A percentile compares a stretch with the other conserved stretches of the same genome.
These are phyloP conservation scores for Parietichytrium sp. DNA, from an alignment of 108 stramenopile species.

Conservation along the genomic window DNA sequence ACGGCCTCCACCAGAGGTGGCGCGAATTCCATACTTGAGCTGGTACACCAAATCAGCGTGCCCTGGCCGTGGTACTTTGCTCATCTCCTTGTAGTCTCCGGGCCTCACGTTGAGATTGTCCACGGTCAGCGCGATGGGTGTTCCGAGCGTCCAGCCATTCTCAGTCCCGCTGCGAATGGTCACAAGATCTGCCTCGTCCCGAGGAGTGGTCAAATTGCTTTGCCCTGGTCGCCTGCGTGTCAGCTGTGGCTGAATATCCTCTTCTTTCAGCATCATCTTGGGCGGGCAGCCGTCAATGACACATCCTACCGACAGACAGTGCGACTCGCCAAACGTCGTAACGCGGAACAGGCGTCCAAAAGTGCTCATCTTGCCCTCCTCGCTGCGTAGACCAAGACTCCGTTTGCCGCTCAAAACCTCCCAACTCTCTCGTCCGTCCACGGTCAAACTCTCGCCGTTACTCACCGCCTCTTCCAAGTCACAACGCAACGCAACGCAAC, in stretches of 20 bases:
- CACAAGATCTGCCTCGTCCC: conserved; percentile 89
- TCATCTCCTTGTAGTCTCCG: conserved; percentile 90
- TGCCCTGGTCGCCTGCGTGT: conserved; percentile 90
- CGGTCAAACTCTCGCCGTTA: no score
- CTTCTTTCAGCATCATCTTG: conserved; percentile 76
- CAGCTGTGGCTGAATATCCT: conserved; percentile 88
- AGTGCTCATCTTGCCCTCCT: conserved; percentile 83
- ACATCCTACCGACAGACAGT: conserved; percentile 94
- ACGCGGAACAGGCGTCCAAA: conserved; percentile 95
- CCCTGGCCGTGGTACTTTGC: conserved; percentile 87
- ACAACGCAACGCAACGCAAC: no score
- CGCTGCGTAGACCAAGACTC: no score
- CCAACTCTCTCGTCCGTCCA: no score
- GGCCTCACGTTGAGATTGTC: conserved; percentile 85
- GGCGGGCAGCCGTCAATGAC: conserved; percentile 94
- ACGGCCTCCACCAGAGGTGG: conserved; percentile 93
- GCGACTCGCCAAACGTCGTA: conserved; percentile 97
- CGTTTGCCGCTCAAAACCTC: no score
- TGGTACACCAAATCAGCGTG: conserved; percentile 98
- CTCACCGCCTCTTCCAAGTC: no score
- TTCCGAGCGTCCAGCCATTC: conserved; percentile 83
- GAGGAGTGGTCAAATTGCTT: conserved; percentile 90
- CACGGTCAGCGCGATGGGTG: conserved; percentile 94
- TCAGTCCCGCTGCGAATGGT: conserved; percentile 85
- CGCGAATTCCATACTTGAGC: conserved; percentile 96